A percentile compares a stretch with the other conserved stretches of the same genome.
Conservation (phyloP, 164 flowering plant genomes). For the Nymphaea thermarum region DNA sequence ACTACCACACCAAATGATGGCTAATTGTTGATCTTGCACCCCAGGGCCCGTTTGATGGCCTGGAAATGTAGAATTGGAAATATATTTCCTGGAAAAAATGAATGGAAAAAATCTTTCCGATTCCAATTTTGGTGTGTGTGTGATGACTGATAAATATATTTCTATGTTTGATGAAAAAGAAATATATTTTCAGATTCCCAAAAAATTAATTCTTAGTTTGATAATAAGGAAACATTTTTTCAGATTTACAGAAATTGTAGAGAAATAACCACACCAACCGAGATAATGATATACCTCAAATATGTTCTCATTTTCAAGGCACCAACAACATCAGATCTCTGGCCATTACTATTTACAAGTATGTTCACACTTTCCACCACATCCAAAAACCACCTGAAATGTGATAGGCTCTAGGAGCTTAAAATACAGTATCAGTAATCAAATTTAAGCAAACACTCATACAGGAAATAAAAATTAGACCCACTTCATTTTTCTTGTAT, state of each 20-base stretch:
- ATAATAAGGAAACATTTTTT: too few relatives aligned
- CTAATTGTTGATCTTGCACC: not conserved
- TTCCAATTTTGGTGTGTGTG: too few relatives aligned
- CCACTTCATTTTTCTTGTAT: slow-evolving; percentile 96
- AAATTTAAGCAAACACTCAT: not conserved
- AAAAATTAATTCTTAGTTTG: too few relatives aligned
- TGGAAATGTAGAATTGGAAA: too few relatives aligned
- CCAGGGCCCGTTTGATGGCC: not conserved
- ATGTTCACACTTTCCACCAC: slow-evolving; percentile 98
- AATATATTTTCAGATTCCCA: too few relatives aligned
- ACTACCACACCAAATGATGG: not conserved
- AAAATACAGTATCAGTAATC: not conserved
- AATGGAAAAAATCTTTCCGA: too few relatives aligned
- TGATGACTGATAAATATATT: too few relatives aligned
- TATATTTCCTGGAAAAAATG: too few relatives aligned
- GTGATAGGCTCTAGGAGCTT: not conserved
- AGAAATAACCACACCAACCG: not conserved
- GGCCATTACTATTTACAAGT: slow-evolving; percentile 97
- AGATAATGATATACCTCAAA: slow-evolving; percentile 44
- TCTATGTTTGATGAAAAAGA: too few relatives aligned
- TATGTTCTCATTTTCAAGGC: slow-evolving; percentile 98
- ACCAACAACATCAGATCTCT: slow-evolving; percentile 96
- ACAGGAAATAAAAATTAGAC: slow-evolving; percentile 3
- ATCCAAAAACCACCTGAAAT: slow-evolving; percentile 79
- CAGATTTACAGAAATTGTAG: too few relatives aligned